phyloP scores from a whole-genome alignment of 192 early-diverging fungal genomes.

The Glomus cerebriforme region DNA sequence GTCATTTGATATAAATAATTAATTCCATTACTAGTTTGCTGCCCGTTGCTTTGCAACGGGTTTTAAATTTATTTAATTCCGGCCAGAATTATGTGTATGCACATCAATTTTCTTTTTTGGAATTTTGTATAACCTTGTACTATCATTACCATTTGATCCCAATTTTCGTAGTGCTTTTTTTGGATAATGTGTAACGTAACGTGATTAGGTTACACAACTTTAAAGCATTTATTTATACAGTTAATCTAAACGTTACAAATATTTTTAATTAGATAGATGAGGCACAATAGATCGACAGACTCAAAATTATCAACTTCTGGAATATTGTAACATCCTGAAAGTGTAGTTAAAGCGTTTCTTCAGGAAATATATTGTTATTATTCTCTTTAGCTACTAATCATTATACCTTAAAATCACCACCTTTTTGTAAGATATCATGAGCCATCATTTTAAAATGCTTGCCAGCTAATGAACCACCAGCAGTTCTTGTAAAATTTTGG shows the following conservation, averaged over 20 bases:
- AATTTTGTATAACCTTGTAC: no score
- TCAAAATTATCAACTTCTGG: conserved; percentile 6
- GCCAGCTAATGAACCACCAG: background rate
- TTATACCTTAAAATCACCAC: background rate
- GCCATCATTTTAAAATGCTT: background rate
- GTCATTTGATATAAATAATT: conserved; percentile 8
- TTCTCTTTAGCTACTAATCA: background rate
- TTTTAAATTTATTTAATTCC: no score
- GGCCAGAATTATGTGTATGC: no score
- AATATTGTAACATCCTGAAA: conserved; percentile 2
- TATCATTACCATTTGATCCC: no score
- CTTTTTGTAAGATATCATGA: conserved; percentile 13
- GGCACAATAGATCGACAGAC: background rate
- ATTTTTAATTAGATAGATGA: no score
- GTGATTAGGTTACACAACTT: no score
- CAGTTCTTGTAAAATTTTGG: background rate
- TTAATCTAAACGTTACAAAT: no score
- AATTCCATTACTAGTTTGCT: conserved; percentile 2
- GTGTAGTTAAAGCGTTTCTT: background rate
- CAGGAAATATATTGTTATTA: background rate
- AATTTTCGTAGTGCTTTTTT: no score
- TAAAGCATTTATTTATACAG: no score
- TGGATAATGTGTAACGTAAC: no score
- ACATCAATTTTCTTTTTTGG: no score
- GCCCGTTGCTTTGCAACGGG: background rate